Conservation (phyloP, 495 filamentous ascomycete species). For the Trypethelium eluteriae region DNA sequence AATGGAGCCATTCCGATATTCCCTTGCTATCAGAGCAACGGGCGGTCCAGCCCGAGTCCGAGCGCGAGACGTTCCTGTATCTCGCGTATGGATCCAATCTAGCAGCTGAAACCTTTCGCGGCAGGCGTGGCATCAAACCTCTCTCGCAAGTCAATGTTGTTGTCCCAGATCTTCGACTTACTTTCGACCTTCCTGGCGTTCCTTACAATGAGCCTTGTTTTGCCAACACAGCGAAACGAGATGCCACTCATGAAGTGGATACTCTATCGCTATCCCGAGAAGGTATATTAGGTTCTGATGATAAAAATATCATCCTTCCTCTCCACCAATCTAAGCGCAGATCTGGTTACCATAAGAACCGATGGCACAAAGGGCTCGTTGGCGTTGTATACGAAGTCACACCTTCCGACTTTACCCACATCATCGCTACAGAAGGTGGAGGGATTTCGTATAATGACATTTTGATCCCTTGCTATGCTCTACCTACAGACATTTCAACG, state of each 20-base stretch:
- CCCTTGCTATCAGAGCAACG: constrained; percentile 2
- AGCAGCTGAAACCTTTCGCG: constrained; percentile 63
- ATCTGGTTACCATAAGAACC: constrained; percentile 41
- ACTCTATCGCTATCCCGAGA: background rate
- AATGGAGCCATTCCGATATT: background rate
- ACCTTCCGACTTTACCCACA: constrained; percentile 65
- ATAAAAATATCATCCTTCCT: constrained; percentile 22
- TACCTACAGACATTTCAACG: constrained; percentile 33
- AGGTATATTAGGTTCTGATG: too few relatives aligned
- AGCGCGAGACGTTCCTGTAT: constrained; percentile 63
- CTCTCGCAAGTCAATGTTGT: constrained; percentile 69
- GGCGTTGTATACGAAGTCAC: constrained; percentile 96
- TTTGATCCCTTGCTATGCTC: constrained; percentile 63
- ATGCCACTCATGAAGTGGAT: constrained; percentile 27
- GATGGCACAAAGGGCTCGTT: constrained; percentile 71
- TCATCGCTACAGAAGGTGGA: constrained; percentile 85
- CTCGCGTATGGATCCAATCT: constrained; percentile 95
- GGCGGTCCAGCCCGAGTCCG: constrained; percentile 4
- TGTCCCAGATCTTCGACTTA: constrained; percentile 66
- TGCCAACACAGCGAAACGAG: constrained; percentile 63
- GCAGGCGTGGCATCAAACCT: constrained; percentile 66
- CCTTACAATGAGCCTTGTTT: constrained; percentile 90
- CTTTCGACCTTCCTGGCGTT: constrained; percentile 78
- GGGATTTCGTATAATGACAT: constrained; percentile 75
- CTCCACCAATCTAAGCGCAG: constrained; percentile 27